Base-by-base conservation (phyloP, 2,329 filamentous ascomycete species). In the Fusarium humuli region DNA sequence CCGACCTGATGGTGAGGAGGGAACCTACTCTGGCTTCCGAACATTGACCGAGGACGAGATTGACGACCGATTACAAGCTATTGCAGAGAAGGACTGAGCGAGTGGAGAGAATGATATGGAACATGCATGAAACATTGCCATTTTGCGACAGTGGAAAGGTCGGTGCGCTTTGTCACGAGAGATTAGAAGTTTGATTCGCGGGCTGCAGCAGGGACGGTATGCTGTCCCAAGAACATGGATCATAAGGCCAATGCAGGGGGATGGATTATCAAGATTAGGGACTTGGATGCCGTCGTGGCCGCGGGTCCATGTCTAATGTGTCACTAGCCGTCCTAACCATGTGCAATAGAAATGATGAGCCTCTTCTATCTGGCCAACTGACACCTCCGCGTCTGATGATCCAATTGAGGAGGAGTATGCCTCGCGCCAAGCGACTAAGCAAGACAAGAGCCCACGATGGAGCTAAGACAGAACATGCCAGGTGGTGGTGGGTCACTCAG, bases 1-100 rank as follows among this genome's bases (percentile, higher is more conserved):
- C 61, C 88, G 90, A 76, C 83, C 86, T 63, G 93, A 97, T 78
- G 95, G 94, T 73, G 87, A 92, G 83, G 92, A 97, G 80, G 94
- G 93, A 71, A 92, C 91, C 69, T 88, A 93, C 77, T 82, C 91
- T 52, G 86, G 85, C 68, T 99, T 99, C 87, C 90, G 94, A 80
- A 92, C 91, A 75, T 87, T 99, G 81, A 97, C 93, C 30, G 95
- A 98, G 83, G 94, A 98, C 37, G 95, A 99, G 88, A 98, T 99
- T 81, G 96, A 99, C 78, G 96, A 98, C 84, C 90, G 96, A 82
- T 89, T 99, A 85, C 94, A 98, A 83, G 94, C 95, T 60, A 99
- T 99, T 81, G 94, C 94, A 63, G 96, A 99, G 87, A 98, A 98
- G 89, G 96, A 99, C 84, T 99, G 88, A 90, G 80, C 76, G 68